phyloP scores from a whole-genome alignment of 2,329 filamentous ascomycete genomes.

The Ophiosphaerella korrae region DNA sequence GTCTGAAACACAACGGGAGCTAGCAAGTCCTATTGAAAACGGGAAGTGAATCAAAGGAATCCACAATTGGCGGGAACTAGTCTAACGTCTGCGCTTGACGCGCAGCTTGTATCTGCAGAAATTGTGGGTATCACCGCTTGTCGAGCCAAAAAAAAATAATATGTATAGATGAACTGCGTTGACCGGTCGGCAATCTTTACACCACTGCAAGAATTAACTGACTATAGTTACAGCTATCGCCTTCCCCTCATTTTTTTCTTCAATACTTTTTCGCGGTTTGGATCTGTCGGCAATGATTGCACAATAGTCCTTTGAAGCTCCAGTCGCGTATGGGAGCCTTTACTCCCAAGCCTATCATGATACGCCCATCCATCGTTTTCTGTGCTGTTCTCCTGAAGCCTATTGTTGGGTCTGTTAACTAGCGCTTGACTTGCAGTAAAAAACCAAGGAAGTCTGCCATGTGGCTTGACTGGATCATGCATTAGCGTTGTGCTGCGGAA shows the following conservation, averaged over 20 bases:
- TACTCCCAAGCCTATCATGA: conserved; percentile 31
- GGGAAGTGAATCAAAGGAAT: neutral
- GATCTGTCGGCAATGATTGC: conserved; percentile 27
- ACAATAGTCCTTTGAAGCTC: conserved; percentile 37
- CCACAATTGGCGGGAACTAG: neutral
- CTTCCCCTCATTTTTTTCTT: conserved; percentile 16
- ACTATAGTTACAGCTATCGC: neutral
- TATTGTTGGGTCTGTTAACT: conserved; percentile 14
- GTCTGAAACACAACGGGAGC: neutral
- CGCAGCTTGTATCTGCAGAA: neutral
- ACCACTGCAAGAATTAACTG: neutral
- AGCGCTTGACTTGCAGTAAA: conserved; percentile 33
- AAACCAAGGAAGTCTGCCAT: conserved; percentile 43
- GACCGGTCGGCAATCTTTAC: too few relatives aligned
- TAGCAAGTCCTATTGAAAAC: neutral
- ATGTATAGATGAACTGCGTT: too few relatives aligned
- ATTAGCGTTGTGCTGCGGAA: conserved; percentile 17
- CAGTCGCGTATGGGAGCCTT: conserved; percentile 24
- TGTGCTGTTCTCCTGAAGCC: conserved; percentile 28
- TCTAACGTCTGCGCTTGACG: neutral
- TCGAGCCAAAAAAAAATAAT: neutral
- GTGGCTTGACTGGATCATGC: conserved; percentile 33
- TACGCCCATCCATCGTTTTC: conserved; percentile 29
- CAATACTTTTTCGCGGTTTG: conserved; percentile 37
- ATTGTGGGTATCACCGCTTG: neutral